Evolutionary conservation across 768 basidiomycete species (phyloP), one percentile per base, ranked within the genome.

Genomic region (Paxillus rubicundulus): DNA sequence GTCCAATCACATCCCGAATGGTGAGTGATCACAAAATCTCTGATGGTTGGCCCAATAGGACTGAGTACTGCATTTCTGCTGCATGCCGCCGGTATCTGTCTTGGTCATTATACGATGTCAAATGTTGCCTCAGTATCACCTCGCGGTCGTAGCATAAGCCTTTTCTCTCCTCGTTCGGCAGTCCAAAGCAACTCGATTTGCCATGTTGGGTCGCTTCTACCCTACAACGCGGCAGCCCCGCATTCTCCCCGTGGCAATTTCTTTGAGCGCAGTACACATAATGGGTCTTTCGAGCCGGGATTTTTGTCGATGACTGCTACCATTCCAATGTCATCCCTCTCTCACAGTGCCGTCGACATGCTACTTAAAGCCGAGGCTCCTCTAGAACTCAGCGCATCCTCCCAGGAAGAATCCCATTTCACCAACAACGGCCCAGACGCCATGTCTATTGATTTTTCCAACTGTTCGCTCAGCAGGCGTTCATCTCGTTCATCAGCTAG

Each of bases 141-240:
- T 60, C 68, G 63, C 60, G 65, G 65, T 40, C 68, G 69, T 56
- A 69, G 66, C 56, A 64, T 70, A 27, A 71, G 65, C 52, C 66
- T 67, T 16, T 62, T 60, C 50, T 69, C 65, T 57, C 61, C 66
- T 59, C 64, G 59, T 47, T 57, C 57, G 61, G 61, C 65, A 64
- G 58, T 20, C n/a, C 55, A 60, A 56, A 56, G 37, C 49, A 50
- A 53, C 47, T 49, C 45, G 55, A 55, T 54, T 56, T 59, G 28
- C 44, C 59, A 54, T 39, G 52, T 57, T 49, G 61, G 51, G 14
- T 47, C 61, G 55, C 30, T 45, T 49, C 46, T 64, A 53, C 58
- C 67, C 60, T 62, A 51, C 63, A 71, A 69, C 52, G 70, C 66
- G 68, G 70, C 59, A 63, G 42, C 63, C 58, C 69, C 60, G 61